These are phyloP conservation scores for Cylindrotheca fusiformis DNA, from an alignment of 108 stramenopile genomes.

Conservation along the genomic window DNA sequence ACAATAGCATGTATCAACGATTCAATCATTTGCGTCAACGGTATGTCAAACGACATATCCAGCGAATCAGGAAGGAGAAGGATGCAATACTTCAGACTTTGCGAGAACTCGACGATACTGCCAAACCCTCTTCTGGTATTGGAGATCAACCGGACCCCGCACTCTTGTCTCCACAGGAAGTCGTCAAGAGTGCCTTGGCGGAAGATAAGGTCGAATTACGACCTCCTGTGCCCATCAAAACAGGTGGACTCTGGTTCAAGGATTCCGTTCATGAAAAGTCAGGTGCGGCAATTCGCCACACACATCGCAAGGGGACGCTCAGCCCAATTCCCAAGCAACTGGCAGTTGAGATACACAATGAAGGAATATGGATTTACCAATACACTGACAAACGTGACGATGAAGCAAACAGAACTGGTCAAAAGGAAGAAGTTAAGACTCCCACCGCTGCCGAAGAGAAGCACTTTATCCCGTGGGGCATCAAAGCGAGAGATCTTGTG, in stretches of 20 bases:
- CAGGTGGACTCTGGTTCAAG: slow-evolving; percentile 14
- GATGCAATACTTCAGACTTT: slow-evolving; percentile 1
- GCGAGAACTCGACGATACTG: background rate
- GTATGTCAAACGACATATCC: slow-evolving; percentile 59
- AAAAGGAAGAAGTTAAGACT: slow-evolving; percentile 11
- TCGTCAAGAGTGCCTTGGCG: background rate
- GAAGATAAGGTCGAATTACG: slow-evolving; percentile 29
- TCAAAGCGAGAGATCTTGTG: slow-evolving; percentile 41
- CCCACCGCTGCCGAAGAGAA: slow-evolving; percentile 10
- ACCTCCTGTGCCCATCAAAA: slow-evolving; percentile 41
- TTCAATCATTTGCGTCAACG: slow-evolving; percentile 45
- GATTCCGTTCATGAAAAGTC: slow-evolving; percentile 22
- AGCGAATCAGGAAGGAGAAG: slow-evolving; percentile 35
- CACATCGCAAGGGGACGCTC: slow-evolving; percentile 57
- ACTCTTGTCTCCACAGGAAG: background rate
- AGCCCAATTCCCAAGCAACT: slow-evolving; percentile 54
- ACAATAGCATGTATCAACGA: slow-evolving; percentile 29
- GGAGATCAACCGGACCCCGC: background rate
- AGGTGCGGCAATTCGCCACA: slow-evolving; percentile 60
- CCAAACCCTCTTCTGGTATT: background rate
- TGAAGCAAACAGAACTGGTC: slow-evolving; percentile 10
- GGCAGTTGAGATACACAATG: slow-evolving; percentile 77
- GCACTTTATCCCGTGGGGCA: slow-evolving; percentile 69
- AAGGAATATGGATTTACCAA: slow-evolving; percentile 63
- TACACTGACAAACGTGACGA: slow-evolving; percentile 21